A percentile compares a stretch with the other conserved stretches of the same genome.
Conservation (phyloP, 176 grass and related monocot species). For the Coix lacrymajobi region DNA sequence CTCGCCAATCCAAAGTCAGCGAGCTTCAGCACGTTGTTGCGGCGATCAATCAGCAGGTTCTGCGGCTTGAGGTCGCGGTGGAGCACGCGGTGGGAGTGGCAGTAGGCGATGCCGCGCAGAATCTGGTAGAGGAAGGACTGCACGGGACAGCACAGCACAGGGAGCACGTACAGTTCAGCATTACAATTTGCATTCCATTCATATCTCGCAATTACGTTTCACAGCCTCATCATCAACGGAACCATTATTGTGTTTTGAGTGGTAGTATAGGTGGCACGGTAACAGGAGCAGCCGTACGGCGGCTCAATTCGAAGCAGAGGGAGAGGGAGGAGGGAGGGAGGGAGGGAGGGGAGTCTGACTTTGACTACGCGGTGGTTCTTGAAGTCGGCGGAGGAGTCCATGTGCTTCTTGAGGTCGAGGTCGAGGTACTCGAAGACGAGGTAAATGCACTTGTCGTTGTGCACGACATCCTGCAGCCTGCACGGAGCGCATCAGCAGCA, state of each 20-base stretch:
- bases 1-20: conserved; percentile 96
- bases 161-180: neutral
- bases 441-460: conserved; percentile 72
- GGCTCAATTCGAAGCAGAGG: neutral
- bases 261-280: neutral
- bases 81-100: conserved; percentile 88
- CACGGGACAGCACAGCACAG: neutral
- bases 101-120: conserved; percentile 77
- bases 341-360: conserved; percentile 13
- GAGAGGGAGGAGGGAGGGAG: neutral
- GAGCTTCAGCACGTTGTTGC: conserved; percentile 77
- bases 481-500: neutral
- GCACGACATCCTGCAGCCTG: conserved; percentile 95
- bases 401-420: conserved; percentile 96
- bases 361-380: conserved; percentile 70
- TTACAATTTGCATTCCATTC: neutral
- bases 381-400: conserved; percentile 82
- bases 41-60: conserved; percentile 85
- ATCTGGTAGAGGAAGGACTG: conserved; percentile 89
- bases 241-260: no score
- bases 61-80: conserved; percentile 94
- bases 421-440: conserved; percentile 96
- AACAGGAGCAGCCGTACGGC: neutral
- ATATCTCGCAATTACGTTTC: neutral
- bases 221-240: neutral